Conservation (phyloP, 129 eudicot genomes). For the Flaveria bidentis region DNA sequence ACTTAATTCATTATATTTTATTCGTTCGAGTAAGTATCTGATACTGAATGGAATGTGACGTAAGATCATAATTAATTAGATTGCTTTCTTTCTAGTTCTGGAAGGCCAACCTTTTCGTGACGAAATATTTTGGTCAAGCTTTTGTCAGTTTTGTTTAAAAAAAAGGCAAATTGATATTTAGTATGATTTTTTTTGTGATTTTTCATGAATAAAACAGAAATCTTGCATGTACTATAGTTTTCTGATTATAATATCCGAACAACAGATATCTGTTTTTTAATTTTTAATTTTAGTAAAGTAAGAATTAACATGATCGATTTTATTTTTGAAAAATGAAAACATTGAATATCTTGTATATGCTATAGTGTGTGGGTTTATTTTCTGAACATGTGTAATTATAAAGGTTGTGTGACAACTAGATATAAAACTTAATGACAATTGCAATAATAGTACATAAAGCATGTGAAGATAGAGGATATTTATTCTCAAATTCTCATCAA, state of each 20-base stretch:
- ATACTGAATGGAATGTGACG: constrained; percentile 1
- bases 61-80: background rate
- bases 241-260: background rate
- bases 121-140: background rate
- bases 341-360: no score
- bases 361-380: no score
- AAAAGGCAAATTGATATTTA: background rate
- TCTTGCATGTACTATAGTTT: background rate
- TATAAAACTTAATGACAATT: no score
- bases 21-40: background rate
- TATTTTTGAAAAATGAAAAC: no score
- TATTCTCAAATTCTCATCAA: no score
- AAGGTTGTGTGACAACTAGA: no score
- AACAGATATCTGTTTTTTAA: background rate
- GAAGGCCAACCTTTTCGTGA: background rate
- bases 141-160: background rate
- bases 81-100: constrained; percentile 7
- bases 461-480: no score
- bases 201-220: background rate
- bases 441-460: no score
- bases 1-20: no score
- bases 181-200: background rate
- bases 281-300: no score
- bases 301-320: no score
- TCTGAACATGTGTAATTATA: no score